Evolutionary conservation across 768 basidiomycete genomes (phyloP), one percentile per base, ranked within the genome.

Genomic region (Dacryopinax primogenitus): DNA sequence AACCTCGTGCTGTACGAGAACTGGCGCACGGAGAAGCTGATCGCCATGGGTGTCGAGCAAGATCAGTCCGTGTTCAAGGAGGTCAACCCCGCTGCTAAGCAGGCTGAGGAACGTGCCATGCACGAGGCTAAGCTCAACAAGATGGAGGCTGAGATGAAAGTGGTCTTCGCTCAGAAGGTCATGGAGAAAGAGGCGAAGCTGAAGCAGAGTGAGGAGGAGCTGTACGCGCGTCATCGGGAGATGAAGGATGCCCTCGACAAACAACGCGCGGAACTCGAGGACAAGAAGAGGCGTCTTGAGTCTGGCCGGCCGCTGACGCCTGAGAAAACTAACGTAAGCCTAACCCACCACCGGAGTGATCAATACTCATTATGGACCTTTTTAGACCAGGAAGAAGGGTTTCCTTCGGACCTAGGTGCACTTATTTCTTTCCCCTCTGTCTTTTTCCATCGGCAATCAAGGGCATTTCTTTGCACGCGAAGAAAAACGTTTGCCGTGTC

Each of bases 111-210:
- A 74, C 90, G 96, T 65, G 81, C 91, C 63, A 76, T 97, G 73
- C 95, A 99, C 78, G 95, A 99, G 78, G 89, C 90, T 70, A 98
- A 98, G 76, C 84, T 99, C 64, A 84, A 91, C 65, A 99, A 99
- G 86, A 97, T 97, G 88, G 96, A 99, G 79, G 90, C 93, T 65
- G 96, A 98, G 82, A 99, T 99, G 96, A 98, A 97, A 85, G 92
- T 95, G 91, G 96, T 99, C 71, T 99, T 99, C 92, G 93, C 94
- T 75, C 96, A 98, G 78, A 99, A 99, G 77, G 96, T 99, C 64
- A 92, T 93, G 75, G 96, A 99, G 76, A 98, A 99, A 81, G 96
- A 99, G 75, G 84, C 92, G 69, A 98, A 98, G 78, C 83, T 99
- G 75, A 97, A 97, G 80, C 96, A 98, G 77, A 92, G 89, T 63